These are phyloP conservation scores for Phialocephala subalpina DNA, from an alignment of 2,329 filamentous ascomycete genomes.

Conservation along the genomic window DNA sequence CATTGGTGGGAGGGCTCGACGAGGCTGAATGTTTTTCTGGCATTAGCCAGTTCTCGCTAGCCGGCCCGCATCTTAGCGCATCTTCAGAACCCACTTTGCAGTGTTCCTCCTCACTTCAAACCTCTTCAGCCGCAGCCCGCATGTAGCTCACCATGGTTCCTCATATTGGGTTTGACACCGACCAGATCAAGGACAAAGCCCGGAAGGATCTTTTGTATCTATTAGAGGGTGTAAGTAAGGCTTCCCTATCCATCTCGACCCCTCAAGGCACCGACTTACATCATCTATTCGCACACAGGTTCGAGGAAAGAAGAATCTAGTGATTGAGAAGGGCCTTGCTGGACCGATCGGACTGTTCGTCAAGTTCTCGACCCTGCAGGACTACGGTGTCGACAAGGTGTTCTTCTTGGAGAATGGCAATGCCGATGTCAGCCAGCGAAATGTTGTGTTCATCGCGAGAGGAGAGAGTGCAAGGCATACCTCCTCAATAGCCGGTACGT, in stretches of 20 bases:
- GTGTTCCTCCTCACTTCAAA: slow-evolving; percentile 9
- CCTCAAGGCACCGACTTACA: slow-evolving; percentile 43
- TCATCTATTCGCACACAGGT: slow-evolving; percentile 64
- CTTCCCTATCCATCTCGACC: slow-evolving; percentile 29
- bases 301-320: slow-evolving; percentile 97
- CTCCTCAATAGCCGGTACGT: slow-evolving; percentile 84
- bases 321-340: slow-evolving; percentile 89
- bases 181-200: slow-evolving; percentile 81
- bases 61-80: slow-evolving; percentile 14
- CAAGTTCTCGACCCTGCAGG: slow-evolving; percentile 93
- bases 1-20: slow-evolving; percentile 37
- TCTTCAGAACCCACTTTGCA: not conserved
- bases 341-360: slow-evolving; percentile 90
- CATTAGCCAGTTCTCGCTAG: slow-evolving; percentile 24
- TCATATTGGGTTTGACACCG: slow-evolving; percentile 74
- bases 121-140: slow-evolving; percentile 38
- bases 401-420: slow-evolving; percentile 97
- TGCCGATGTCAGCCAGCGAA: slow-evolving; percentile 91
- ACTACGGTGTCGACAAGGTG: slow-evolving; percentile 97
- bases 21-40: slow-evolving; percentile 33
- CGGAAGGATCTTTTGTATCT: slow-evolving; percentile 89
- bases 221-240: slow-evolving; percentile 87
- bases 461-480: slow-evolving; percentile 89
- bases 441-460: slow-evolving; percentile 91
- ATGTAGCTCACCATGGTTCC: slow-evolving; percentile 72